Evolutionary conservation across 192 early-diverging fungal species (phyloP).

Genomic region (Coemansia sp.): DNA sequence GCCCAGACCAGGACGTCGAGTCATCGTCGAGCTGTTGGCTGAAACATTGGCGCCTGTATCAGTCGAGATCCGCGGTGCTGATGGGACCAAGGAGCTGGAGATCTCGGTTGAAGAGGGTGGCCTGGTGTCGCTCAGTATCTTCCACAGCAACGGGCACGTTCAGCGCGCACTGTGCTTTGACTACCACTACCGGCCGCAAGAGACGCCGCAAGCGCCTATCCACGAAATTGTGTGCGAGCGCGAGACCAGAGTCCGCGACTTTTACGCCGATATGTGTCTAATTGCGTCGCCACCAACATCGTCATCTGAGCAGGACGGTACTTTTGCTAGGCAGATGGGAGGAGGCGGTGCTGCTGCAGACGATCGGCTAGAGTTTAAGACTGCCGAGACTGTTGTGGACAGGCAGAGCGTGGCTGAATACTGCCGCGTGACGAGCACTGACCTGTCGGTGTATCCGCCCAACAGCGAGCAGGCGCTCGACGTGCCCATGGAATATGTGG

Average conservation of each 20-base stretch:
- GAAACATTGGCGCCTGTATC: not conserved
- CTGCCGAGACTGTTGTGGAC: constrained; percentile 7
- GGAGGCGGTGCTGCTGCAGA: not conserved
- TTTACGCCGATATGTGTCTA: constrained; percentile 86
- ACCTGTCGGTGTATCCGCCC: constrained; percentile 61
- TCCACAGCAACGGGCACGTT: constrained; percentile 37
- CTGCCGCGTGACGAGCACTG: constrained; percentile 75
- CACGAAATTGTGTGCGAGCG: constrained; percentile 64
- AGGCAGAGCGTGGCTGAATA: constrained; percentile 87
- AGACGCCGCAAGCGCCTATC: constrained; percentile 75
- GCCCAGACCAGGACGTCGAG: constrained; percentile 60
- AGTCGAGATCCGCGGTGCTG: not conserved
- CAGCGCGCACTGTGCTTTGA: constrained; percentile 70
- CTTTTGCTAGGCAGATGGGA: too few relatives aligned
- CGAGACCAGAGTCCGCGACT: constrained; percentile 84
- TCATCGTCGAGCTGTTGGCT: constrained; percentile 18
- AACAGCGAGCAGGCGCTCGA: constrained; percentile 64
- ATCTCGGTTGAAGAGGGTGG: not conserved
- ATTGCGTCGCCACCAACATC: too few relatives aligned
- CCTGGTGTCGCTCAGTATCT: constrained; percentile 59
- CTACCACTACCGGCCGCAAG: constrained; percentile 74
- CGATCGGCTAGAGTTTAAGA: constrained; percentile 6
- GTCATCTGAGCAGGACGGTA: not conserved
- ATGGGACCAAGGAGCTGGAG: constrained; percentile 15
- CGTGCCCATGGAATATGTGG: constrained; percentile 69